These are phyloP conservation scores for Fraxinus sp. DNA, from an alignment of 305 asterid species.

Conservation along the genomic window DNA sequence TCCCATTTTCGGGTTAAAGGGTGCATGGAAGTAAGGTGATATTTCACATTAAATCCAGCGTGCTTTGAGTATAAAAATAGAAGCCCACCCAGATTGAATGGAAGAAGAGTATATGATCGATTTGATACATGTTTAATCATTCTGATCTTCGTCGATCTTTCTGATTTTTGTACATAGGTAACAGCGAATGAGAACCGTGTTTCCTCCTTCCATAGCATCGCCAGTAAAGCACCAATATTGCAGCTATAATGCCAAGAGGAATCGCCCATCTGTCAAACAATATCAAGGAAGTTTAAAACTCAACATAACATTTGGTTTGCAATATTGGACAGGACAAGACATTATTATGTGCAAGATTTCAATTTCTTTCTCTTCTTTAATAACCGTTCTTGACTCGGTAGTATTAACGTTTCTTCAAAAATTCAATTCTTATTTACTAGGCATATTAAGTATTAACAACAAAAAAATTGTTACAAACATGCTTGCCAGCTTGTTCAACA, in stretches of 20 bases:
- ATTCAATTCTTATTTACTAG: background rate
- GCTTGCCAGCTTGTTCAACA: background rate
- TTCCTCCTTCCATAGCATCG: constrained; percentile 86
- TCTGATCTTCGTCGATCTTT: constrained; percentile 83
- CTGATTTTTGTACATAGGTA: constrained; percentile 66
- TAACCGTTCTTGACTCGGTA: too few species aligned
- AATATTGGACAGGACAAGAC: background rate
- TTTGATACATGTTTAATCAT: constrained; percentile 31
- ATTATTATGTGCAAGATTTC: background rate
- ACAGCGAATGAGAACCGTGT: constrained; percentile 53
- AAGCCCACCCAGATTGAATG: constrained; percentile 45
- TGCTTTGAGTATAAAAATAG: constrained; percentile 40
- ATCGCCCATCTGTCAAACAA: constrained; percentile 83
- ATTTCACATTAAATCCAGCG: constrained; percentile 21
- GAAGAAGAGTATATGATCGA: background rate
- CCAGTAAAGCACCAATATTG: constrained; percentile 60
- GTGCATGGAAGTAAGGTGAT: background rate
- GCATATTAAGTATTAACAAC: background rate
- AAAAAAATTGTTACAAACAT: background rate
- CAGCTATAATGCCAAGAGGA: constrained; percentile 54
- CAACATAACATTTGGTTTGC: background rate
- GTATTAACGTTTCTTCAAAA: background rate
- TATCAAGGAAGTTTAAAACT: background rate
- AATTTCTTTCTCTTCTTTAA: background rate
- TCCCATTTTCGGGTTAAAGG: constrained; percentile 19